phyloP scores from a whole-genome alignment of 176 grass and related monocot species.

The Pontederia paniculata region DNA sequence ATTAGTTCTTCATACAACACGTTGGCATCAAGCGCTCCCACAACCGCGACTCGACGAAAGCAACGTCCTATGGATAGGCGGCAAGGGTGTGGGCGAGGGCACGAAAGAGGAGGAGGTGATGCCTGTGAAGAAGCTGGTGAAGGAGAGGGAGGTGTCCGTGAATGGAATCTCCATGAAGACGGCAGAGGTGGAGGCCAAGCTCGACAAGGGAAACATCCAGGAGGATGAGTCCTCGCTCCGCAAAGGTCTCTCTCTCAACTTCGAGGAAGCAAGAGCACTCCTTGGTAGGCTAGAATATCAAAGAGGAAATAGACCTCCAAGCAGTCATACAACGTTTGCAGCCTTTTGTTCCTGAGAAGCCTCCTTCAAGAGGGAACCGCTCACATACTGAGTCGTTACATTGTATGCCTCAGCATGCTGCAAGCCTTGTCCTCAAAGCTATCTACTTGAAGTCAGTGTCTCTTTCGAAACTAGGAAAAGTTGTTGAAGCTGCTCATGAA shows the following conservation, averaged over 20 bases:
- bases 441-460: conserved; percentile 98
- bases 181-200: conserved; percentile 48
- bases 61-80: too few species aligned
- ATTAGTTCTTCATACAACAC: too few species aligned
- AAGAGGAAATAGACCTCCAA: conserved; percentile 82
- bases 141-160: conserved; percentile 11
- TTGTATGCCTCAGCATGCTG: conserved; percentile 73
- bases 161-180: conserved; percentile 24
- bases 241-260: too few species aligned
- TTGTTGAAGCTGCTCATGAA: conserved; percentile 76
- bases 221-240: conserved; percentile 94
- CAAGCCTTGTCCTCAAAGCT: conserved; percentile 89
- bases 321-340: conserved; percentile 81
- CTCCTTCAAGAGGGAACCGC: conserved; percentile 41
- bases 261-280: too few species aligned
- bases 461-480: conserved; percentile 66
- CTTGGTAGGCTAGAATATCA: conserved; percentile 91
- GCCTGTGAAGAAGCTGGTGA: conserved; percentile 25
- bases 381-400: conserved; percentile 35
- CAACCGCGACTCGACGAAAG: too few species aligned
- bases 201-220: conserved; percentile 90
- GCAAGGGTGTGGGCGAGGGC: conserved; percentile 13
- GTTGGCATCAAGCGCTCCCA: too few species aligned
- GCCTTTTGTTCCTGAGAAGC: conserved; percentile 46
- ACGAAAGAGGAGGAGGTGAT: conserved; percentile 19